A percentile compares a stretch with the other conserved stretches of the same genome.
phyloP scores from a whole-genome alignment of 805 yeast genomes.

The Wickerhamomyces ciferrii region DNA sequence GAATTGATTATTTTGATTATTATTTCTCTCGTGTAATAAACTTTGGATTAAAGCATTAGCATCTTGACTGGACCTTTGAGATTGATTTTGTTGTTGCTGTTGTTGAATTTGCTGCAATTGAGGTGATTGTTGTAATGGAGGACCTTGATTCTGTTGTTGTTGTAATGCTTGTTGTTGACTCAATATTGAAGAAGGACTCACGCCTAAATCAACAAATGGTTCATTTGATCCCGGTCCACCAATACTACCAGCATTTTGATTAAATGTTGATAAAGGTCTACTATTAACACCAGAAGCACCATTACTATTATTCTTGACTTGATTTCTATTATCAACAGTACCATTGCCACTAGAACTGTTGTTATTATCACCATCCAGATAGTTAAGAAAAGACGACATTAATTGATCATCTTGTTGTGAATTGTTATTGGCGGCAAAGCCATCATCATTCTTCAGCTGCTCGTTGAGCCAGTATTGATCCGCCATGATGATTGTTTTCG shows the following conservation, averaged over 20 bases:
- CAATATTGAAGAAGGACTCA: slow-evolving; percentile 1
- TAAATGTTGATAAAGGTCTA: slow-evolving; percentile 1
- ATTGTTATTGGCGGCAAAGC: slow-evolving; percentile 11
- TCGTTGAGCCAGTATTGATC: slow-evolving; percentile 24
- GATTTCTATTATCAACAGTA: not conserved
- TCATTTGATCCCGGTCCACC: not conserved
- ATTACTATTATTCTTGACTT: slow-evolving; percentile 1
- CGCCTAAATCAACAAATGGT: not conserved
- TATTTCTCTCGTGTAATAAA: slow-evolving; percentile 26
- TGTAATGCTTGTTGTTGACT: slow-evolving; percentile 10
- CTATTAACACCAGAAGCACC: not conserved
- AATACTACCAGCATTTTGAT: slow-evolving; percentile 7
- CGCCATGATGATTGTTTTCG: slow-evolving; percentile 10
- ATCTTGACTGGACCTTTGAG: slow-evolving; percentile 11
- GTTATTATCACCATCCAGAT: slow-evolving; percentile 32
- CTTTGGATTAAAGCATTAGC: slow-evolving; percentile 18
- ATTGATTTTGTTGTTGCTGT: slow-evolving; percentile 11
- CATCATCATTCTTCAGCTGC: slow-evolving; percentile 20
- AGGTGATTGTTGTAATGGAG: not conserved
- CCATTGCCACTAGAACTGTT: slow-evolving; percentile 1
- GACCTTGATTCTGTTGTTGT: slow-evolving; percentile 1
- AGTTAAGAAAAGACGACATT: slow-evolving; percentile 45
- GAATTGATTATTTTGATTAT: slow-evolving; percentile 24
- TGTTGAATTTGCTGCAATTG: slow-evolving; percentile 4
- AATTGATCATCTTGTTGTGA: slow-evolving; percentile 19